Conservation (phyloP, 805 yeast genomes). For the Candida koratica region DNA sequence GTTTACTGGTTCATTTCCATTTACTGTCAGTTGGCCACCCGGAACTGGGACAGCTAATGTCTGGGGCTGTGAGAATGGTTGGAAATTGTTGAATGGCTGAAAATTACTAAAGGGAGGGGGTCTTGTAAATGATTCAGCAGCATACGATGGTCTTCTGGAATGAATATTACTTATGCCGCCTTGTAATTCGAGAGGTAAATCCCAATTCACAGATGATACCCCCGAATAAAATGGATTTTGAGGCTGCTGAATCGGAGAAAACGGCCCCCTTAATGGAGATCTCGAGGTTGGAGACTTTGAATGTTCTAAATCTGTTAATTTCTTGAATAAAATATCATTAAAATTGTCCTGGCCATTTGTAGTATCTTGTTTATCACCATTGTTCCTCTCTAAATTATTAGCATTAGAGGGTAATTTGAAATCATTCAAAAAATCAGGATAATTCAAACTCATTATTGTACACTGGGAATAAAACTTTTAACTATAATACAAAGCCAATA, state of each 20-base stretch:
- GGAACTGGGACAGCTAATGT: not conserved
- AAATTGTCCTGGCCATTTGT: slow-evolving; percentile 12
- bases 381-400: not conserved
- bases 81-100: slow-evolving; percentile 4
- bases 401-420: slow-evolving; percentile 15
- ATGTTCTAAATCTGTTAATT: slow-evolving; percentile 19
- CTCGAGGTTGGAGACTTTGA: slow-evolving; percentile 10
- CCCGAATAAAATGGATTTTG: slow-evolving; percentile 13
- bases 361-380: not conserved
- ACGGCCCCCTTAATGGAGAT: slow-evolving; percentile 14
- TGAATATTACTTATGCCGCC: slow-evolving; percentile 61
- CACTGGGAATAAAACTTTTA: no score
- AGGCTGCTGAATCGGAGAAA: slow-evolving; percentile 12
- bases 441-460: slow-evolving; percentile 26
- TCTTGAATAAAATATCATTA: slow-evolving; percentile 23
- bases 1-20: not conserved
- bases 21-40: not conserved
- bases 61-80: slow-evolving; percentile 7
- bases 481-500: slow-evolving; percentile 4
- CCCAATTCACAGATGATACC: slow-evolving; percentile 1
- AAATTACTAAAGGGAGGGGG: slow-evolving; percentile 10
- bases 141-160: slow-evolving; percentile 70
- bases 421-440: slow-evolving; percentile 31
- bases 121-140: slow-evolving; percentile 60
- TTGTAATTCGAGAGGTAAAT: slow-evolving; percentile 55